Evolutionary conservation across 2,329 filamentous ascomycete genomes (phyloP).

Genomic region (Penicillium sclerotigenum): DNA sequence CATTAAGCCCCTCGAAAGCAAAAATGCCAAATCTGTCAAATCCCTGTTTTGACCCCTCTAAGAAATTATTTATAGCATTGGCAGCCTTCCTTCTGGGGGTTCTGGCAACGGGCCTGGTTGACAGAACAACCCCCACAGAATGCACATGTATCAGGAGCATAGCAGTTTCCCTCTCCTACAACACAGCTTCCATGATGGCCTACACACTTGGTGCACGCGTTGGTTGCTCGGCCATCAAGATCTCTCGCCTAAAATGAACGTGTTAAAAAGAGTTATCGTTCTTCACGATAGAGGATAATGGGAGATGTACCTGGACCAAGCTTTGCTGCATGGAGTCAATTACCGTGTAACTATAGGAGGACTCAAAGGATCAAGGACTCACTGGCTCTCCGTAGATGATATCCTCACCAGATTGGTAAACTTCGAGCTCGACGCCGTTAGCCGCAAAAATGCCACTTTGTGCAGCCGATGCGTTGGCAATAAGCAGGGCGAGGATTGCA

Average conservation of each 20-base stretch:
- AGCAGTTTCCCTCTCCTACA: slow-evolving; percentile 1
- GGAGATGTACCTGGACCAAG: neutral
- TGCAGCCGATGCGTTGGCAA: neutral
- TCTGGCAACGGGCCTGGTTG: slow-evolving; percentile 3
- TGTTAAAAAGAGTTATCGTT: neutral
- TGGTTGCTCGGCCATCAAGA: slow-evolving; percentile 1
- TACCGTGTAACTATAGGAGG: accelerated
- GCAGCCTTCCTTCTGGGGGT: slow-evolving; percentile 1
- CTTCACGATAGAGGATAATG: too few relatives aligned
- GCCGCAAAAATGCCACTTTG: neutral
- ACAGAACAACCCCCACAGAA: slow-evolving; percentile 1
- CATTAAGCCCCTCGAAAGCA: neutral
- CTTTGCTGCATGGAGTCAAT: neutral
- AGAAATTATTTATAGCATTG: slow-evolving; percentile 1
- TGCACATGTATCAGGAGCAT: neutral
- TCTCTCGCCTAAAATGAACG: neutral
- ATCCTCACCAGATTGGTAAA: neutral
- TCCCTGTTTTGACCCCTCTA: too few relatives aligned
- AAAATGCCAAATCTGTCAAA: neutral
- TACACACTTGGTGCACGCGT: slow-evolving; percentile 1
- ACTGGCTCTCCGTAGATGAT: neutral
- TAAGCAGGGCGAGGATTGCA: neutral
- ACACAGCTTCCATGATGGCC: slow-evolving; percentile 6
- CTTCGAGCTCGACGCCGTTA: neutral
- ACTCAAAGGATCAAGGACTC: neutral